phyloP scores from a whole-genome alignment of 1,284 basidiomycete species.

The Ganoderma sinense region DNA sequence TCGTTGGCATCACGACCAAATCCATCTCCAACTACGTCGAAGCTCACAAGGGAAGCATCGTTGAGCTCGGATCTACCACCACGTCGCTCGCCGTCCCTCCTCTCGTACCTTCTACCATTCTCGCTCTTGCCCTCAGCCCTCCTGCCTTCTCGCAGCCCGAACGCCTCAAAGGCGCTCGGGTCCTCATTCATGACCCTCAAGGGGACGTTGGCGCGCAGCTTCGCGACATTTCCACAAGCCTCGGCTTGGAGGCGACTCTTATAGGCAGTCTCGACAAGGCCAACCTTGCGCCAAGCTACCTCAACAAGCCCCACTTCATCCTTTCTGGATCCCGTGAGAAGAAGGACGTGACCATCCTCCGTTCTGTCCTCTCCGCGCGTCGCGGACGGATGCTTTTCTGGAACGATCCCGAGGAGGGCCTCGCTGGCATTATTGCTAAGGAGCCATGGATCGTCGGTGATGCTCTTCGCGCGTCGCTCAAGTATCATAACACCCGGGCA shows the following conservation, averaged over 20 bases:
- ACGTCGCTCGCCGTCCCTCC: background rate
- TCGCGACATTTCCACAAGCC: background rate
- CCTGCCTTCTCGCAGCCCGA: conserved; percentile 1
- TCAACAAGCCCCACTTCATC: conserved; percentile 6
- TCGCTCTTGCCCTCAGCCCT: conserved; percentile 11
- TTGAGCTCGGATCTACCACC: conserved; percentile 1
- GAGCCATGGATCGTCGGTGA: conserved; percentile 22
- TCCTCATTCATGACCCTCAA: conserved; percentile 11
- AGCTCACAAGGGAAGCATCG: conserved; percentile 9
- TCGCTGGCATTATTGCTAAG: background rate
- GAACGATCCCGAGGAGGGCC: conserved; percentile 9
- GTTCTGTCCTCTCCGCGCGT: background rate
- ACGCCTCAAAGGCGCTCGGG: background rate
- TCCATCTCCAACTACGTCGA: conserved; percentile 13
- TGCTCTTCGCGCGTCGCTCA: conserved; percentile 7
- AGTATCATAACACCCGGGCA: background rate
- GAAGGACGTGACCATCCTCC: conserved; percentile 2
- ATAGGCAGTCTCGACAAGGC: background rate
- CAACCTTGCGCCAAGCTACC: background rate
- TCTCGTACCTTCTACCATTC: conserved; percentile 12
- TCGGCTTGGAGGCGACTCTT: conserved; percentile 5
- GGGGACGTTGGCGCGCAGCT: background rate
- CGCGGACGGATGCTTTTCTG: conserved; percentile 10
- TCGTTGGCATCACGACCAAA: conserved; percentile 17
- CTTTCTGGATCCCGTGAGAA: conserved; percentile 8